Percentiles rank a stretch among this genome's conserved stretches.
Evolutionary conservation across 306 rosid species (phyloP).

Genomic region (Chamaecrista fasciculata): DNA sequence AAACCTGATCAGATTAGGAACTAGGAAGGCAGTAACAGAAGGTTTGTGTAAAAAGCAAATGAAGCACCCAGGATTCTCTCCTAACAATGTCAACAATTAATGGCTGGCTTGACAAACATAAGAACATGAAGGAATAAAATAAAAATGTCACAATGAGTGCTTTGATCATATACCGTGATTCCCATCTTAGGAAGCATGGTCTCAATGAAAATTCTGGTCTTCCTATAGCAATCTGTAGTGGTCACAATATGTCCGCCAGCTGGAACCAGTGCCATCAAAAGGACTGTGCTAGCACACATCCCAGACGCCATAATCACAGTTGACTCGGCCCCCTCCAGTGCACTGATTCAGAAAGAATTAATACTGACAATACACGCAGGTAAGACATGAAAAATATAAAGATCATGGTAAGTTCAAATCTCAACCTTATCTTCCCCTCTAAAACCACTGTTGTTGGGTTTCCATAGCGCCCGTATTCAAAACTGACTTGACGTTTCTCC

Average conservation of each 20-base stretch:
- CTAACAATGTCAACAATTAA: background rate
- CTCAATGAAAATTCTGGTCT: slow-evolving; percentile 89
- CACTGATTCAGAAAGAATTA: slow-evolving; percentile 50
- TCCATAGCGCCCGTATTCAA: slow-evolving; percentile 95
- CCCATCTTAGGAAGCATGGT: slow-evolving; percentile 91
- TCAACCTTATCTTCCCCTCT: slow-evolving; percentile 92
- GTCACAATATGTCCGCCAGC: slow-evolving; percentile 98
- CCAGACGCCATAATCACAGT: slow-evolving; percentile 91
- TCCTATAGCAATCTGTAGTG: slow-evolving; percentile 93
- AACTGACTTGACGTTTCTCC: slow-evolving; percentile 82
- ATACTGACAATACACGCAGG: slow-evolving; percentile 24
- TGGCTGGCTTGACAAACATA: background rate
- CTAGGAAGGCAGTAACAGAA: background rate
- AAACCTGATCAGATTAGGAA: background rate
- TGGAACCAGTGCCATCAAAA: slow-evolving; percentile 87
- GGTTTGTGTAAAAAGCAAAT: background rate
- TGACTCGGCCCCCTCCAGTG: slow-evolving; percentile 94
- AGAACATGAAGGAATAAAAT: background rate
- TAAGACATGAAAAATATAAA: slow-evolving; percentile 15
- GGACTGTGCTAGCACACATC: slow-evolving; percentile 81
- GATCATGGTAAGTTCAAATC: slow-evolving; percentile 1
- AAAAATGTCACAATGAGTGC: background rate
- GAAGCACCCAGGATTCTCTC: background rate
- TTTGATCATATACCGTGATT: slow-evolving; percentile 53
- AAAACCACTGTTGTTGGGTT: slow-evolving; percentile 86